Base-by-base conservation (phyloP, 192 early-diverging fungal genomes). In the Gaertneriomyces sp. region DNA sequence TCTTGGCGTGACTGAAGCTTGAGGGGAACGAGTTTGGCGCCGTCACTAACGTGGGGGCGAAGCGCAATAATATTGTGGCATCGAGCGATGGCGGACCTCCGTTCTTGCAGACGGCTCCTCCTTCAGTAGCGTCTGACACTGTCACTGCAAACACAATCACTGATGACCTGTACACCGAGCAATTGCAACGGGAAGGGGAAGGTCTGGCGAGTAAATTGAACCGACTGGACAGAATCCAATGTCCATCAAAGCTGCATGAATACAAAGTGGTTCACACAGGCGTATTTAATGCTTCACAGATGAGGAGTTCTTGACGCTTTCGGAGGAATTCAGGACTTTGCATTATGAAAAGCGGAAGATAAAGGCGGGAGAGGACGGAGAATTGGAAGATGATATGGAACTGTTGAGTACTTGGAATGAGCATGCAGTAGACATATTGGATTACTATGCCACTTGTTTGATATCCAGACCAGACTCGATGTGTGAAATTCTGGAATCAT, bases 181-280 rank as follows among this genome's bases (percentile, higher is more conserved):
- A 47, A n/a, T n/a, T 47, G 46, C 46, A n/a, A 47, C 46, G 46
- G 46, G 46, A 47, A 47, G 46, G 46, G 46, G 46, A 47, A 9
- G 46, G 46, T 9, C 46, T 47, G 9, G 46, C 46, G 9, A 10
- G 9, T n/a, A 47, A 47, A 47, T n/a, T 47, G 9, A n/a, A 47
- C 46, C 9, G 9, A 10, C n/a, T 47, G 46, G 46, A 47, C 46
- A 47, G 46, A 47, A n/a, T 47, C n/a, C 46, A n/a, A 9, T 10
- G 46, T n/a, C 46, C 46, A n/a, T 47, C 46, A n/a, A 47, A 47
- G 46, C 46, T 47, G 46, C 46, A 47, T n/a, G 46, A 47, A 47
- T 47, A 47, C 46, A 47, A 47, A 47, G 46, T 47, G 9, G 46
- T 47, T 9, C n/a, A 47, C n/a, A 47, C 46, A 9, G 46, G 46